Evolutionary conservation across 140 eudicot species (phyloP).

Genomic region (Flaveria floridana): DNA sequence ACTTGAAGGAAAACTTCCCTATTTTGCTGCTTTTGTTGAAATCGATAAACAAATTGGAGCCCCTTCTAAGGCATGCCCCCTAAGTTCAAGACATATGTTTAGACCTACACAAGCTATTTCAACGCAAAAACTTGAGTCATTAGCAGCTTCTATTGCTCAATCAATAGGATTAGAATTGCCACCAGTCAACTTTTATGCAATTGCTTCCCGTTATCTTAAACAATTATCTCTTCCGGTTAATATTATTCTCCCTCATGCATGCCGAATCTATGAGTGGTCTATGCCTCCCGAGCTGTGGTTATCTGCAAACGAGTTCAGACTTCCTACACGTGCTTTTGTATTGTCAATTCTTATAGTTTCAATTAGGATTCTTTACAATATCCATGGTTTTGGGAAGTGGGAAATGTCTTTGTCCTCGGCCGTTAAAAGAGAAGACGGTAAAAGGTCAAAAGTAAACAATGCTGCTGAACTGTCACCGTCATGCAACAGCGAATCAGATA

Average conservation of each 20-base stretch:
- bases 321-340: slow-evolving; percentile 73
- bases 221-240: slow-evolving; percentile 59
- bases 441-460: slow-evolving; percentile 5
- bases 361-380: slow-evolving; percentile 56
- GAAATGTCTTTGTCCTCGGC: slow-evolving; percentile 49
- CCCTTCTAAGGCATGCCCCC: slow-evolving; percentile 53
- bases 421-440: slow-evolving; percentile 26
- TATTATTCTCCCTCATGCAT: slow-evolving; percentile 60
- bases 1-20: slow-evolving; percentile 79
- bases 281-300: slow-evolving; percentile 83
- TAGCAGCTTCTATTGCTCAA: slow-evolving; percentile 62
- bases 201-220: slow-evolving; percentile 65
- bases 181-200: slow-evolving; percentile 71
- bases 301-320: slow-evolving; percentile 59
- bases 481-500: slow-evolving; percentile 26
- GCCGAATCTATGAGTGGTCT: slow-evolving; percentile 70
- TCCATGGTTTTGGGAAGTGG: slow-evolving; percentile 87
- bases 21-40: slow-evolving; percentile 65
- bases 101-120: slow-evolving; percentile 53
- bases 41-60: slow-evolving; percentile 58
- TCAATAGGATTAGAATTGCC: slow-evolving; percentile 62
- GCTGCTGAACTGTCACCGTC: slow-evolving; percentile 17
- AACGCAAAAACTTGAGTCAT: slow-evolving; percentile 59
- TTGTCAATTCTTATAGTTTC: slow-evolving; percentile 75
- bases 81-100: slow-evolving; percentile 66